These are phyloP conservation scores for Grigorovia transvaalensis DNA, from an alignment of 805 yeast genomes.

Conservation along the genomic window DNA sequence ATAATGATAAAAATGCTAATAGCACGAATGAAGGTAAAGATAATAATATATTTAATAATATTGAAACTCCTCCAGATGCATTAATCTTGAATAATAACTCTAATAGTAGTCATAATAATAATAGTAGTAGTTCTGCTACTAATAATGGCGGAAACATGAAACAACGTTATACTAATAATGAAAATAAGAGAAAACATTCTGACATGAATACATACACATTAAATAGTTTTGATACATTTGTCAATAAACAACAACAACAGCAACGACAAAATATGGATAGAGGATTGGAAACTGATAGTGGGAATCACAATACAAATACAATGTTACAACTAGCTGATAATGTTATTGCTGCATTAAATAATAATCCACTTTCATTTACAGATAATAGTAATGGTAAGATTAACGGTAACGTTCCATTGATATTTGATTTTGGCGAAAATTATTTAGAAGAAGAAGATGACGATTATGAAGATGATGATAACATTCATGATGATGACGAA, in stretches of 20 bases:
- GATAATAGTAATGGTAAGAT: background rate
- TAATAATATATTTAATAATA: background rate
- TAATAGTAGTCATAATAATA: background rate
- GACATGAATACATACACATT: background rate
- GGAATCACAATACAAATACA: slow-evolving; percentile 13
- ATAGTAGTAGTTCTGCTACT: background rate
- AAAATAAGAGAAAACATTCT: background rate
- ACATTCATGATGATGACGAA: background rate
- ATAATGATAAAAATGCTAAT: background rate
- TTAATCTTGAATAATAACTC: background rate
- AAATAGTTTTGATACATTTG: background rate
- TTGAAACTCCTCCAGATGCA: background rate
- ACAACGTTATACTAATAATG: background rate
- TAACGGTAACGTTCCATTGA: slow-evolving; percentile 1
- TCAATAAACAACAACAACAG: background rate
- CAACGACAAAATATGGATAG: background rate
- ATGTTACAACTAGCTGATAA: slow-evolving; percentile 20
- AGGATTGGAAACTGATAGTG: background rate
- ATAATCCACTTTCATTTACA: background rate
- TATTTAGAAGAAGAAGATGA: slow-evolving; percentile 9
- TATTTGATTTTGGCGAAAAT: slow-evolving; percentile 7
- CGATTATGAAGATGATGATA: slow-evolving; percentile 6
- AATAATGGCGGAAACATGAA: background rate
- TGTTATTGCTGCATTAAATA: slow-evolving; percentile 20
- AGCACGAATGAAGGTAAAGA: background rate